These are phyloP conservation scores for Magnolia officinalis DNA, from an alignment of 164 flowering plant species.

Conservation along the genomic window DNA sequence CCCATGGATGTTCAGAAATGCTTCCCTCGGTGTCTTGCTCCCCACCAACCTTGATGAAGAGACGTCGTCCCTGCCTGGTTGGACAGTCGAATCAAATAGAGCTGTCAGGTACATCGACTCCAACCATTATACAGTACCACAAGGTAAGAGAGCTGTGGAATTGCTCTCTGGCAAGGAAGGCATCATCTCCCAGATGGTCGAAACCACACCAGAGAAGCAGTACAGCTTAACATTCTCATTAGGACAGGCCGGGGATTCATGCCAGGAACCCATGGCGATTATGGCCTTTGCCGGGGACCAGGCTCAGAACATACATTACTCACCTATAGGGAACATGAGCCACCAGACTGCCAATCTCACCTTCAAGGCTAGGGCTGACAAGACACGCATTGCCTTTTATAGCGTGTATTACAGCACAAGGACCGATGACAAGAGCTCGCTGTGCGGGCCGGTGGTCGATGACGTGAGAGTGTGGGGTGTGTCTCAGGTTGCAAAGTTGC, in stretches of 20 bases:
- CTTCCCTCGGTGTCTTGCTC: slow-evolving; percentile 76
- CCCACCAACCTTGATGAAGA: slow-evolving; percentile 93
- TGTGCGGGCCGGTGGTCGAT: slow-evolving; percentile 95
- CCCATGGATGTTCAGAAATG: slow-evolving; percentile 82
- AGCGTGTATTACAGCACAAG: slow-evolving; percentile 89
- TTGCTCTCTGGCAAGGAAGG: slow-evolving; percentile 95
- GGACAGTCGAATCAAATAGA: slow-evolving; percentile 88
- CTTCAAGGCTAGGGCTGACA: slow-evolving; percentile 90
- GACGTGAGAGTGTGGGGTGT: slow-evolving; percentile 70
- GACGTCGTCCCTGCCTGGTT: slow-evolving; percentile 76
- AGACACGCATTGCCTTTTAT: slow-evolving; percentile 82
- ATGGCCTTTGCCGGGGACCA: slow-evolving; percentile 97
- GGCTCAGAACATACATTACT: slow-evolving; percentile 72
- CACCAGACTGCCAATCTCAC: slow-evolving; percentile 49
- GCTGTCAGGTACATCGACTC: slow-evolving; percentile 88
- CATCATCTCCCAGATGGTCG: slow-evolving; percentile 89
- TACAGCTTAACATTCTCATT: slow-evolving; percentile 60
- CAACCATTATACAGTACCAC: slow-evolving; percentile 65
- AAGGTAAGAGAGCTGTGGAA: slow-evolving; percentile 82
- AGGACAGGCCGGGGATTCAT: slow-evolving; percentile 74
- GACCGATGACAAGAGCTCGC: slow-evolving; percentile 77
- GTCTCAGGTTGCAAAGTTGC: slow-evolving; percentile 34
- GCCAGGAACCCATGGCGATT: slow-evolving; percentile 77
- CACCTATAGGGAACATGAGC: slow-evolving; percentile 51
- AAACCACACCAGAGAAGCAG: slow-evolving; percentile 52